Base-by-base conservation (phyloP, 2,329 filamentous ascomycete genomes). In the Trichophyton verrucosum region DNA sequence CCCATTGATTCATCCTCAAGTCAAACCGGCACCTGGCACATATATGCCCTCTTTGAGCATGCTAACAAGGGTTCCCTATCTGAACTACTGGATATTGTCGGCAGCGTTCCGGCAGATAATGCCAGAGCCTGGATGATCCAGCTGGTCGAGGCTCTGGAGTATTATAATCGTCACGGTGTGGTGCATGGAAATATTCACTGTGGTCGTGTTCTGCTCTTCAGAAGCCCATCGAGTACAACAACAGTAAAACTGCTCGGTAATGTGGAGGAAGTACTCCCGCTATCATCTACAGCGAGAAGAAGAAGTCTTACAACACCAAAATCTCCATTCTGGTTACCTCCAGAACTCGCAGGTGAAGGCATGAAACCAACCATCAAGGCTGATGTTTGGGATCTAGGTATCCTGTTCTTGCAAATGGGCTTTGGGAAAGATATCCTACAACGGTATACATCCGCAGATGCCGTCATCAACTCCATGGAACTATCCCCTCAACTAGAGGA, bases 311-410 rank as follows among this genome's bases (percentile, higher is more conserved):
- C 72, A 3, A 83, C 87, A 15, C 87, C 88, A 17, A 87, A 86
- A 66, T 91, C 89, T 15, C 85, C 87, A 1, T 89, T 90, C 65
- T 96, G 91, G 91, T 74, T 88, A 5, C 85, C 91, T 1, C 88
- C 91, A 1, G 91, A 96, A 73, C 80, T 91, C 55, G 80, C 78
- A 0, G 82, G 81, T 62, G 86, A 82, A 30, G 80, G 80, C 33
- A 78, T 69, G 38, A 70, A 72, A 42, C 72, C 72, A 59, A 87
- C 72, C 79, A 86, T 75, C 68, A 96, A 96, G 72, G 89, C 90
- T 0, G 94, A 97, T 71, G 83, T 97, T 7, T 99, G 94, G 94
- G 89, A 96, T 66, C 85, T 99, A 68, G 94, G 94, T 3, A 84
- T 96, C 33, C 82, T 96, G 3, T 88, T 96, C 67, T 74, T 96